phyloP scores from a whole-genome alignment of 202 grass and related monocot species.

The Eragrostis tef region DNA sequence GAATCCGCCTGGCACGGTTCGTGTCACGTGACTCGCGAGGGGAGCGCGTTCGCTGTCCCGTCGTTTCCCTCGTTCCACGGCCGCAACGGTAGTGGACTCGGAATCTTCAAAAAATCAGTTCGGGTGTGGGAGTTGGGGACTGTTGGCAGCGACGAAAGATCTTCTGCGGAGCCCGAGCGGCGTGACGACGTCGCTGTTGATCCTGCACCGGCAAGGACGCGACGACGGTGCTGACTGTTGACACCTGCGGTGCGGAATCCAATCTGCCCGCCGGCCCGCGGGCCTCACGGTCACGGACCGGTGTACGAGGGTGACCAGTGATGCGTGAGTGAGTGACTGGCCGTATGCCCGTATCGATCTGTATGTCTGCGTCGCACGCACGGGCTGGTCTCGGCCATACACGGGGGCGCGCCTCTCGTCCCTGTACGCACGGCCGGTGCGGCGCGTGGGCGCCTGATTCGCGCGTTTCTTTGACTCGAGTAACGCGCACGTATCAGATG shows the following conservation, averaged over 20 bases:
- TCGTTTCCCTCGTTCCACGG: no score
- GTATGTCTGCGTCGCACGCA: not conserved
- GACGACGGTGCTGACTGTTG: not conserved
- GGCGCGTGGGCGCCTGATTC: not conserved
- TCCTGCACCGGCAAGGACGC: not conserved
- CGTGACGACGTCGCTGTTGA: not conserved
- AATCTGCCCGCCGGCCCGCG: not conserved
- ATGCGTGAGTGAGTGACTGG: not conserved
- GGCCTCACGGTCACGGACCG: no score
- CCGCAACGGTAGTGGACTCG: not conserved
- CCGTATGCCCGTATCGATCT: no score
- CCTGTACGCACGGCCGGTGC: not conserved
- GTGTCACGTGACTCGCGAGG: not conserved
- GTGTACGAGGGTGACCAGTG: no score
- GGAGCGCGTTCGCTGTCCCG: no score
- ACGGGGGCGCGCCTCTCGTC: not conserved
- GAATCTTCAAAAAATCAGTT: not conserved
- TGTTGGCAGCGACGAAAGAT: conserved; percentile 8
- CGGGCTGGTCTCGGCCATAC: not conserved
- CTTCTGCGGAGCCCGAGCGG: conserved; percentile 1
- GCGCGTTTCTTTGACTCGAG: not conserved
- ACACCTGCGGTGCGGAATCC: not conserved
- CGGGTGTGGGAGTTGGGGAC: not conserved
- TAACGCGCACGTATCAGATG: not conserved
- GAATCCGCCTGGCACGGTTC: not conserved